Conservation (phyloP, 352 stramenopile species). For the Pythium utonaiense region DNA sequence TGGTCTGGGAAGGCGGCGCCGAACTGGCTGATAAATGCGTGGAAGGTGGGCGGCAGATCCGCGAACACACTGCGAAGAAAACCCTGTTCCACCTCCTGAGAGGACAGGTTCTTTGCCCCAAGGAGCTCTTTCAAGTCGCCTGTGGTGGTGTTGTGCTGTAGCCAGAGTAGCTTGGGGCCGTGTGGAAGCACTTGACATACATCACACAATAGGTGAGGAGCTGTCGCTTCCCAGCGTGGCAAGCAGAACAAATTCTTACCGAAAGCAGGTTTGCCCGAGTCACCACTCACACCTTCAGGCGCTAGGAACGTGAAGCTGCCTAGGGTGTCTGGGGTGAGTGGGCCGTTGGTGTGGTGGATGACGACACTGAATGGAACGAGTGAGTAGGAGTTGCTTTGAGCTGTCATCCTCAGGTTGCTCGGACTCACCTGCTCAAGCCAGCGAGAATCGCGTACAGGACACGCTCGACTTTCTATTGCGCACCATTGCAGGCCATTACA, state of each 20-base stretch:
- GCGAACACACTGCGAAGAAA: conserved; percentile 58
- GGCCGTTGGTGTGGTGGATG: conserved; percentile 59
- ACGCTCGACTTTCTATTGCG: conserved; percentile 50
- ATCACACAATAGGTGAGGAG: not conserved
- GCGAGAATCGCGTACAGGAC: conserved; percentile 67
- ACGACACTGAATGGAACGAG: conserved; percentile 39
- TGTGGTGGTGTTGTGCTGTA: conserved; percentile 60
- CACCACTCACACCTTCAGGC: not conserved
- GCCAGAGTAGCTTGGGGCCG: conserved; percentile 68
- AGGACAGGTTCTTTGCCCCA: conserved; percentile 43
- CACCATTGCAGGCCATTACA: too few species aligned
- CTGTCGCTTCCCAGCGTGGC: not conserved
- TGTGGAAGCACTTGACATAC: conserved; percentile 56
- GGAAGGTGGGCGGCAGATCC: conserved; percentile 25
- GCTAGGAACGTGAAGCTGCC: conserved; percentile 59
- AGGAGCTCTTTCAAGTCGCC: conserved; percentile 64
- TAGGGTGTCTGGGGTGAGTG: conserved; percentile 47
- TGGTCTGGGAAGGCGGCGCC: conserved; percentile 51
- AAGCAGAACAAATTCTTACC: not conserved
- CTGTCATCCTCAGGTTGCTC: not conserved
- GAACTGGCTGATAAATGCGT: conserved; percentile 40
- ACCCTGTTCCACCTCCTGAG: conserved; percentile 49
- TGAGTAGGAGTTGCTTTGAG: too few species aligned
- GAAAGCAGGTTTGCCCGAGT: conserved; percentile 8
- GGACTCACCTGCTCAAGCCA: conserved; percentile 50